phyloP scores from a whole-genome alignment of 2,329 filamentous ascomycete species.

The Xylariaceae sp. region DNA sequence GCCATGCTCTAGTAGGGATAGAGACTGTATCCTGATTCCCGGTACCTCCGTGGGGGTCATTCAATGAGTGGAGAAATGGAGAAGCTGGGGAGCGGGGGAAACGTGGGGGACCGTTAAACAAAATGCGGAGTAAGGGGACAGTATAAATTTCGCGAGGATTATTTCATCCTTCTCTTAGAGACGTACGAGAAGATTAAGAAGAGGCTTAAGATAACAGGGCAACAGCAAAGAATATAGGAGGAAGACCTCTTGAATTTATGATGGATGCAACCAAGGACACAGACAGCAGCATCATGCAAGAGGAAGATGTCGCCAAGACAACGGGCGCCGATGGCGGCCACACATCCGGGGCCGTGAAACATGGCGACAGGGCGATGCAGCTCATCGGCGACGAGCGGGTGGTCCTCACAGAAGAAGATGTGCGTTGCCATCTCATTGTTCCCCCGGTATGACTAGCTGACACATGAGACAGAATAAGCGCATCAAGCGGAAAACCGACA shows the following conservation, averaged over 20 bases:
- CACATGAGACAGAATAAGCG: slow-evolving; percentile 30
- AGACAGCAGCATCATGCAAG: slow-evolving; percentile 15
- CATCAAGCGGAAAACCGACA: slow-evolving; percentile 45
- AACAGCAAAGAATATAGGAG: no score
- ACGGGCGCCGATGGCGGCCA: not conserved
- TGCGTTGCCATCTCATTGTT: not conserved
- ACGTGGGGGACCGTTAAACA: not conserved
- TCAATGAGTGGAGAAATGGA: not conserved
- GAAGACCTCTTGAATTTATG: no score
- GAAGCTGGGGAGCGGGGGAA: not conserved
- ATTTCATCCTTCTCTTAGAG: no score
- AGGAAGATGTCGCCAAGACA: slow-evolving; percentile 15
- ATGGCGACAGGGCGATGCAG: slow-evolving; percentile 23
- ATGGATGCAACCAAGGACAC: slow-evolving; percentile 20
- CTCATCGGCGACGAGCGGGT: slow-evolving; percentile 26
- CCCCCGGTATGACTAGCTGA: no score
- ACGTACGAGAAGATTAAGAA: no score
- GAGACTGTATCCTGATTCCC: no score
- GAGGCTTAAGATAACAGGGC: no score
- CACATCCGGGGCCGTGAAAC: slow-evolving; percentile 9
- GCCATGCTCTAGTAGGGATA: no score
- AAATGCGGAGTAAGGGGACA: not conserved
- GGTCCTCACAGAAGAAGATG: slow-evolving; percentile 31
- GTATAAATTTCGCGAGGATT: no score
- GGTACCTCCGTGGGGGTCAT: no score